Base-by-base conservation (phyloP, 139 green algal genomes). In the Auxenochlorella pyrenoidosa region DNA sequence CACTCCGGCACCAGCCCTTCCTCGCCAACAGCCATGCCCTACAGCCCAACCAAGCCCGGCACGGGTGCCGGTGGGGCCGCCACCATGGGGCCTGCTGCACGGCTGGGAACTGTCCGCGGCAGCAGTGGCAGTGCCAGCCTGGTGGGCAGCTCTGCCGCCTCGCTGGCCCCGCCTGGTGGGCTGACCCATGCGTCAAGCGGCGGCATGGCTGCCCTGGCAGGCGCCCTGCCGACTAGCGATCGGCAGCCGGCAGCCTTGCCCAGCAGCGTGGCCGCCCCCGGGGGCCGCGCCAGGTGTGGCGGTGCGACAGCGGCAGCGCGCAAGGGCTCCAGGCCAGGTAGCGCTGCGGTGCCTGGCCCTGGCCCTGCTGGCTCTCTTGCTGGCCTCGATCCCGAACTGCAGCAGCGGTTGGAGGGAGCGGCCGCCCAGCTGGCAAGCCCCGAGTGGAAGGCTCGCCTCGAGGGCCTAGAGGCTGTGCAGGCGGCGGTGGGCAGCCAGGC, bases 361-460 rank as follows among this genome's bases (percentile, higher is more conserved):
- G 38, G 18, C 32, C 79, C 79, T 12, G 24, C 47, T 13, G 76
- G 76, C 26, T 84, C 79, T 0, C 38, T 84, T 41, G 36, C 26
- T 41, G 79, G 79, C 32, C 13, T 84, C 1, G 79, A 73, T 16
- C 59, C 79, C 41, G 82, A 66, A 43, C 44, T 81, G 36, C 70
- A 81, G 47, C 83, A 87, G 36, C 72, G 36, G 22, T 24, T 87
- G 44, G 83, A 87, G 8, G 38, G 47, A 36, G 51, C 51, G 26
- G 13, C 8, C 5, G 5, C 24, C 3, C 44, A 81, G 47, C 51
- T 87, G 16, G 36, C 28, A 44, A 87, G 83, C 68, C 21, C 34
- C 21, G 83, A 87, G 6, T 87, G 68, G 68, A 87, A 80, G 83
- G 47, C 66, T 30, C 83, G 83, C 19, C 34, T 80, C n/a, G 24